These are phyloP conservation scores for Pseudogymnoascus verrucosus DNA, from an alignment of 2,329 filamentous ascomycete genomes.

Conservation along the genomic window DNA sequence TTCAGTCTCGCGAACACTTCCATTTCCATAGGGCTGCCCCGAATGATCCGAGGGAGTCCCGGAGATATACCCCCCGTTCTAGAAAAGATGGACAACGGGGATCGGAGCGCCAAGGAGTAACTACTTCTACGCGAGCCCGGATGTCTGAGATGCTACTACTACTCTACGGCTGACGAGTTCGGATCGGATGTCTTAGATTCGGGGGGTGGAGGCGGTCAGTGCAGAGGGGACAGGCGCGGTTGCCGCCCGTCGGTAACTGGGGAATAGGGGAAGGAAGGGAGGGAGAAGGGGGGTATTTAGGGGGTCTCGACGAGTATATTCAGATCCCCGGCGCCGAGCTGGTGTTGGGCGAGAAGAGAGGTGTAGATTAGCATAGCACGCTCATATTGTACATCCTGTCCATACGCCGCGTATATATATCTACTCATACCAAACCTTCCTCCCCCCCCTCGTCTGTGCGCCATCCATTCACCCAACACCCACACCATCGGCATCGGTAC, in stretches of 20 bases:
- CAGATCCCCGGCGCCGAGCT: background rate
- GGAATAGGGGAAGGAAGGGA: background rate
- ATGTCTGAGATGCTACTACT: background rate
- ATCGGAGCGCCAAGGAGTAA: background rate
- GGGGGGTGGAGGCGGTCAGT: background rate
- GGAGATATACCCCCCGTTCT: background rate
- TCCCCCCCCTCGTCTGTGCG: background rate
- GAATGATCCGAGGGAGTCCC: background rate
- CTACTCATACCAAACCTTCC: background rate
- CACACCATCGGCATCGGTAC: background rate
- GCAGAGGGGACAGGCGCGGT: background rate
- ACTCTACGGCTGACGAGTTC: background rate
- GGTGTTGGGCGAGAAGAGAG: background rate
- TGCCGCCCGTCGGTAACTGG: background rate
- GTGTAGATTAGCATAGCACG: background rate
- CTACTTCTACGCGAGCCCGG: background rate
- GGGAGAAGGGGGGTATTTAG: background rate
- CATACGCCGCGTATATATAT: background rate
- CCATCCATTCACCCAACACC: background rate
- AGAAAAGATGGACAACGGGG: background rate
- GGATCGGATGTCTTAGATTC: background rate
- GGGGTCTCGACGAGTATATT: background rate
- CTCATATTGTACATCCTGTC: background rate
- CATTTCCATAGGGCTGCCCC: background rate
- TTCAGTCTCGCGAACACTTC: too few species aligned